These are phyloP conservation scores for Xylaria acuta DNA, from an alignment of 495 filamentous ascomycete genomes.

Conservation along the genomic window DNA sequence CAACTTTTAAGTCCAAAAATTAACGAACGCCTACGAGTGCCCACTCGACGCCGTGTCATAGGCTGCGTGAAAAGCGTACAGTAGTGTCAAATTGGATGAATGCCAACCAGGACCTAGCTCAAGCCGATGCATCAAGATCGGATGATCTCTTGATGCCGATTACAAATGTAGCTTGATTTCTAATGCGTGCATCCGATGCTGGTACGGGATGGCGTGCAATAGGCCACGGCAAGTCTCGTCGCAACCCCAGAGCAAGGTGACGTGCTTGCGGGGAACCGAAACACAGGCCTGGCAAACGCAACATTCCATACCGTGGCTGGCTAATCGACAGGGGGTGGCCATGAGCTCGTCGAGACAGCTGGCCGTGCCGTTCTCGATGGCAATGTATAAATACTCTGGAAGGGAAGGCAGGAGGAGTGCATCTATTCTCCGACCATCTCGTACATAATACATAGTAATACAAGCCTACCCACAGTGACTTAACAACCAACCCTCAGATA, in stretches of 20 bases:
- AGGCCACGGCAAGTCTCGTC: conserved; percentile 19
- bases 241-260: conserved; percentile 24
- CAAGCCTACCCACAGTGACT: not conserved
- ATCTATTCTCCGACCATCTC: not conserved
- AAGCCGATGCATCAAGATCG: not conserved
- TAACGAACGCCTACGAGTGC: not conserved
- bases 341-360: conserved; percentile 9
- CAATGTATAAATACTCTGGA: not conserved
- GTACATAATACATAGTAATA: not conserved
- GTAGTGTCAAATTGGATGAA: not conserved
- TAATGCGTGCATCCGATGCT: conserved; percentile 13
- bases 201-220: conserved; percentile 17
- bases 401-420: not conserved
- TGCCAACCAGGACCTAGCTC: not conserved
- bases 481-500: not conserved
- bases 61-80: not conserved
- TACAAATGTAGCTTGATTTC: conserved; percentile 27
- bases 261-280: conserved; percentile 30
- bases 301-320: not conserved
- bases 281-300: not conserved
- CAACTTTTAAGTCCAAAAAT: not conserved
- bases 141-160: conserved; percentile 3
- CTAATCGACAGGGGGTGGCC: not conserved
- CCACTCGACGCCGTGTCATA: not conserved
- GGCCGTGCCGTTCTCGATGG: not conserved